A percentile compares a stretch with the other conserved stretches of the same genome.
Evolutionary conservation across 2,329 filamentous ascomycete species (phyloP).

Genomic region (Hypomyces perniciosus): DNA sequence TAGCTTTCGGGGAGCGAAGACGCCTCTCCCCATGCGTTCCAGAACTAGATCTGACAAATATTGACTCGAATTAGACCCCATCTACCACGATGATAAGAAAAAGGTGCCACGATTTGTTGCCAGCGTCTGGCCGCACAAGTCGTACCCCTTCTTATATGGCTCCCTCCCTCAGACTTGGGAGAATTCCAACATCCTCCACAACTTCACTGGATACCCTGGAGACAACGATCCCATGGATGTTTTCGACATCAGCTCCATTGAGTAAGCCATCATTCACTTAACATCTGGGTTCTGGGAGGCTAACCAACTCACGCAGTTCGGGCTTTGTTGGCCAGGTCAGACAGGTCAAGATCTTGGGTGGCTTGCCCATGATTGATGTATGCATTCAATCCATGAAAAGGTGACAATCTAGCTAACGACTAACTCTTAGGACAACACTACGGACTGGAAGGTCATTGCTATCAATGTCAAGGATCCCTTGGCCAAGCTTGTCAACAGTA

Average conservation of each 20-base stretch:
- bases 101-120: constrained; percentile 33
- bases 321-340: constrained; percentile 34
- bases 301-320: constrained; percentile 9
- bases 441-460: constrained; percentile 36
- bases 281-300: neutral
- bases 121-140: constrained; percentile 38
- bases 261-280: constrained; percentile 16
- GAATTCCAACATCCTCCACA: constrained; percentile 34
- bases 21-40: neutral
- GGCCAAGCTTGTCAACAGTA: constrained; percentile 29
- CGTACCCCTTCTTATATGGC: constrained; percentile 38
- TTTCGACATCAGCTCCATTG: constrained; percentile 32
- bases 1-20: neutral
- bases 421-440: constrained; percentile 17
- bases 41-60: too few species aligned
- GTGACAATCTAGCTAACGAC: neutral
- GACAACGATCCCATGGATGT: constrained; percentile 39
- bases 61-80: constrained; percentile 26
- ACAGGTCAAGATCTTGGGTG: constrained; percentile 37
- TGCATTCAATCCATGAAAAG: neutral
- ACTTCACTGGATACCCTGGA: constrained; percentile 31
- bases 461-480: constrained; percentile 35
- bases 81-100: constrained; percentile 36
- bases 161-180: constrained; percentile 42
- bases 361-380: constrained; percentile 34